These are phyloP conservation scores for Gaeumannomyces sp. DNA, from an alignment of 2,329 filamentous ascomycete genomes.

Conservation along the genomic window DNA sequence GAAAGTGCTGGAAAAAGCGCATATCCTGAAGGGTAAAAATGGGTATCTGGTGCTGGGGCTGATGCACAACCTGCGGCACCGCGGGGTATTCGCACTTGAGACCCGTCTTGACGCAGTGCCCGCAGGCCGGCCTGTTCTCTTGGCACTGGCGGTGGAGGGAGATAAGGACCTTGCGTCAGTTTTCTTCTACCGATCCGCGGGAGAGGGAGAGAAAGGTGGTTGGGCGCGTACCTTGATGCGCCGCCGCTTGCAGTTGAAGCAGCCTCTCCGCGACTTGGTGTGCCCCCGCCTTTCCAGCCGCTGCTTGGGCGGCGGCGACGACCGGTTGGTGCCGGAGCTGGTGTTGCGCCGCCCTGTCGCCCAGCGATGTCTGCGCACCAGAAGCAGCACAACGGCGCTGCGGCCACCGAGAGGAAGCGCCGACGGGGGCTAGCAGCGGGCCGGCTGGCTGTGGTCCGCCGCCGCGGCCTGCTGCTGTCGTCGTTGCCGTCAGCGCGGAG, in stretches of 20 bases:
- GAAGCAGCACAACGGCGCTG: no score
- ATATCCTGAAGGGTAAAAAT: constrained; percentile 58
- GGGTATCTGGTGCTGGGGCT: constrained; percentile 53
- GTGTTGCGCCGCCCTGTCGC: constrained; percentile 1
- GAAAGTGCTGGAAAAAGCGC: constrained; percentile 63
- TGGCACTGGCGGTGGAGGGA: constrained; percentile 51
- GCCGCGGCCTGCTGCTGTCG: constrained; percentile 12
- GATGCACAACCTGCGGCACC: constrained; percentile 42
- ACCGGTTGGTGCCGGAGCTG: constrained; percentile 12
- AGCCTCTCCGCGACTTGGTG: constrained; percentile 59
- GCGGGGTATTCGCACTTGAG: constrained; percentile 58
- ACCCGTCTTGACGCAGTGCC: constrained; percentile 56
- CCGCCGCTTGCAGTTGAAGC: constrained; percentile 61
- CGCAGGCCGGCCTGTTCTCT: constrained; percentile 57
- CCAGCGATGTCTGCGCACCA: no score
- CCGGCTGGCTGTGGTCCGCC: no score
- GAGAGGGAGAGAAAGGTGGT: neutral
- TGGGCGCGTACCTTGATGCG: constrained; percentile 52
- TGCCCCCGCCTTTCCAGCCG: constrained; percentile 53
- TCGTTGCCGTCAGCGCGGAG: neutral
- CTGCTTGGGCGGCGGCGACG: constrained; percentile 22
- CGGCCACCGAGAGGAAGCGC: no score
- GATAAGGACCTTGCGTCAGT: neutral
- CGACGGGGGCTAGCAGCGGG: no score
- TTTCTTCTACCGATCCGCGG: neutral